These are phyloP conservation scores for Trichophyton verrucosum DNA, from an alignment of 2,329 filamentous ascomycete genomes.

Conservation along the genomic window DNA sequence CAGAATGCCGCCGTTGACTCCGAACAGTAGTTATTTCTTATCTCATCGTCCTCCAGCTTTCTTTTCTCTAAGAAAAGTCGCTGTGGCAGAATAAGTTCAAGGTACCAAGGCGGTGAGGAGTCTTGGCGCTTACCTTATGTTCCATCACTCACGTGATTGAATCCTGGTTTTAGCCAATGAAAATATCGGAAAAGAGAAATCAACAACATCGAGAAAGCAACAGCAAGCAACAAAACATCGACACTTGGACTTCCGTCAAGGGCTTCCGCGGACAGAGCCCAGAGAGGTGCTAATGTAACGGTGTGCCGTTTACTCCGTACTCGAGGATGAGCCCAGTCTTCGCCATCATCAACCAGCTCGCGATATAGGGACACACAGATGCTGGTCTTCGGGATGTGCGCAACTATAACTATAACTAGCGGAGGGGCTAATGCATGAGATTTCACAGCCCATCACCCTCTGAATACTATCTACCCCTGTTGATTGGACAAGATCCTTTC, in stretches of 20 bases:
- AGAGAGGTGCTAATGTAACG: too few relatives aligned
- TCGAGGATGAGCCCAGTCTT: not conserved
- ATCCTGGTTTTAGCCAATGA: too few relatives aligned
- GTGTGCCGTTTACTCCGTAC: not conserved
- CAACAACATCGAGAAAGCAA: too few relatives aligned
- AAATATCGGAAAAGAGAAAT: too few relatives aligned
- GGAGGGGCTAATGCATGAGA: constrained; percentile 4
- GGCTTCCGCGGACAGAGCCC: not conserved
- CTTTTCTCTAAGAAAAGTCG: not conserved
- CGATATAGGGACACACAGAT: not conserved
- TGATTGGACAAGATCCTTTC: not conserved
- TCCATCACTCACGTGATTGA: too few relatives aligned
- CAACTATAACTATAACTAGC: not conserved
- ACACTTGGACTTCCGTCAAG: not conserved
- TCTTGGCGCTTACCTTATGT: too few relatives aligned
- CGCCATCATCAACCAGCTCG: not conserved
- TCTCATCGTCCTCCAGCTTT: too few relatives aligned
- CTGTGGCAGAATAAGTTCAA: constrained; percentile 2
- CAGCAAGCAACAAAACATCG: too few relatives aligned
- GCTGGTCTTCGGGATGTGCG: not conserved
- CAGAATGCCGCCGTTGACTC: not conserved
- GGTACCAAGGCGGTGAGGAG: not conserved
- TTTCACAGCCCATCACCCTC: not conserved
- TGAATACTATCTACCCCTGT: not conserved
- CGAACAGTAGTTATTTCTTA: not conserved